These are phyloP conservation scores for Colletotrichum sp. DNA, from an alignment of 2,329 filamentous ascomycete species.

Conservation along the genomic window DNA sequence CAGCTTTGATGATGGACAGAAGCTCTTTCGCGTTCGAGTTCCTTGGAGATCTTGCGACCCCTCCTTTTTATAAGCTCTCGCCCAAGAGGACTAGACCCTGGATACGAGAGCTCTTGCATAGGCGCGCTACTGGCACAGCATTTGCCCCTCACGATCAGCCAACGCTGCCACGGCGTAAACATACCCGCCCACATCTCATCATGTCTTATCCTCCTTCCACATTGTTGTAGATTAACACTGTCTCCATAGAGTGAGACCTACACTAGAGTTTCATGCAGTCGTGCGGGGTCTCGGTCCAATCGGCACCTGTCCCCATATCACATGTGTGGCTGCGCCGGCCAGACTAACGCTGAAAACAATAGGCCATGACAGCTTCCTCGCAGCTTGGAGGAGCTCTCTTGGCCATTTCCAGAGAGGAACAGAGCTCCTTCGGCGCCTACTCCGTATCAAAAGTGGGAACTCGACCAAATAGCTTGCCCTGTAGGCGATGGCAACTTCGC, in stretches of 20 bases:
- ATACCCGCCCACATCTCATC: neutral
- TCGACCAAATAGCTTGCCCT: neutral
- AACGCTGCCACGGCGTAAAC: neutral
- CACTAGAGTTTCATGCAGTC: conserved; percentile 1
- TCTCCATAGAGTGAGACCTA: neutral
- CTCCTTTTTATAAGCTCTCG: conserved; percentile 12
- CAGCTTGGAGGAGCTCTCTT: neutral
- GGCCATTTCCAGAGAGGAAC: neutral
- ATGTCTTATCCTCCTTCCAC: conserved; percentile 19
- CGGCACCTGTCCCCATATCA: conserved; percentile 14
- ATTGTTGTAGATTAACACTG: conserved; percentile 2
- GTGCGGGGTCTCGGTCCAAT: conserved; percentile 22
- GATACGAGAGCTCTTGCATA: neutral
- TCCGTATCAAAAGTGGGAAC: conserved; percentile 20
- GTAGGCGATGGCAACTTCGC: neutral
- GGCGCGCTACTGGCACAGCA: neutral
- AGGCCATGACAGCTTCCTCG: neutral
- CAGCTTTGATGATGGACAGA: neutral
- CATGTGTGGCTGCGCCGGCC: conserved; percentile 5
- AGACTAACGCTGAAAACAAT: neutral
- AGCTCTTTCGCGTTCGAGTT: neutral
- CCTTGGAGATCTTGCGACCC: neutral
- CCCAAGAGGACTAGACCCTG: neutral
- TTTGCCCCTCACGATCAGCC: conserved; percentile 7
- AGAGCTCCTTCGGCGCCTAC: neutral